phyloP scores from a whole-genome alignment of 192 early-diverging fungal genomes.

The Blastocladiella britannica region DNA sequence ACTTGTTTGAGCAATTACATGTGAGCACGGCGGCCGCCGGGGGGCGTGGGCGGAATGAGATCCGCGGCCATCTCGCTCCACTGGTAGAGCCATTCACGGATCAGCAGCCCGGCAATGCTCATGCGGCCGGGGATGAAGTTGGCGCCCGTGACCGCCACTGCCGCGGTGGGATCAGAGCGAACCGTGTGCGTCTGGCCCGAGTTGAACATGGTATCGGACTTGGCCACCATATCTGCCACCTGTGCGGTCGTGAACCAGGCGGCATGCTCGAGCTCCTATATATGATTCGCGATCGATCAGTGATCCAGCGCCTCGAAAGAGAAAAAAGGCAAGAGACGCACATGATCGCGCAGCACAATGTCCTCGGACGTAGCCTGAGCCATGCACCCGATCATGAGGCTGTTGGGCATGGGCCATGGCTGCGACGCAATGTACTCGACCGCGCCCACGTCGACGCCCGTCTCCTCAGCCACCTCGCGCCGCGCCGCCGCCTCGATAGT shows the following conservation, averaged over 20 bases:
- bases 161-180: background rate
- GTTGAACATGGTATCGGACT: background rate
- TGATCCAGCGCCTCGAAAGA: too few relatives aligned
- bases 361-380: background rate
- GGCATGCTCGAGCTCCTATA: background rate
- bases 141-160: background rate
- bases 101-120: background rate
- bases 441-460: background rate
- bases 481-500: conserved; percentile 6
- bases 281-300: too few relatives aligned
- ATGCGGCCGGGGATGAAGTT: background rate
- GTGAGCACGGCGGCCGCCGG: too few relatives aligned
- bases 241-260: background rate
- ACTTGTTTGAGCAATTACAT: too few relatives aligned
- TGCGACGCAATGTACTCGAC: background rate
- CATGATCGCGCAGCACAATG: background rate
- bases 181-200: too few relatives aligned
- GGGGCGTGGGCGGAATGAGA: too few relatives aligned
- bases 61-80: background rate
- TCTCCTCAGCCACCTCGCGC: conserved; percentile 6
- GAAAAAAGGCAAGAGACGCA: too few relatives aligned
- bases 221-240: background rate
- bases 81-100: background rate
- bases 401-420: background rate
- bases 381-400: background rate